These are phyloP conservation scores for Diplodia seriata DNA, from an alignment of 2,329 filamentous ascomycete genomes.

Conservation along the genomic window DNA sequence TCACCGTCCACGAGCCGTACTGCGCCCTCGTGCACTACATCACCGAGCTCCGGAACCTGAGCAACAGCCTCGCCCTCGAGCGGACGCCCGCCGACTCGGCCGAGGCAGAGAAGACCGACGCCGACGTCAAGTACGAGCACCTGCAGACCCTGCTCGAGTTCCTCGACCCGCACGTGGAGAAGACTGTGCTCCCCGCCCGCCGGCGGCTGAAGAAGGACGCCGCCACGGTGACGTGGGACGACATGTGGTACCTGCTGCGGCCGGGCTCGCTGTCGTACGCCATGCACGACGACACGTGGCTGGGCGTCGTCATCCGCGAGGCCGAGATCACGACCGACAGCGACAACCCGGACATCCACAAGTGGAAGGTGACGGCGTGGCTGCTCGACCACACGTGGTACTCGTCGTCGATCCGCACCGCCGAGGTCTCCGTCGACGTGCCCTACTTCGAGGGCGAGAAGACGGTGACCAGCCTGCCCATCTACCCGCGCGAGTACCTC, in stretches of 20 bases:
- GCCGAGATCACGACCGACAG: neutral
- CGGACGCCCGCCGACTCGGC: neutral
- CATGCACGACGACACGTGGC: neutral
- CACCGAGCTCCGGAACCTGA: conserved; percentile 23
- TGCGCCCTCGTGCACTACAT: conserved; percentile 23
- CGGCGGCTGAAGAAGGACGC: conserved; percentile 22
- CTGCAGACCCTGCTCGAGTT: conserved; percentile 21
- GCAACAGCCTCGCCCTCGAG: conserved; percentile 12
- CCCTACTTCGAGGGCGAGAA: conserved; percentile 26
- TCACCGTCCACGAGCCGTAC: conserved; percentile 25
- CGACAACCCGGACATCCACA: neutral
- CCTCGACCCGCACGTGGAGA: conserved; percentile 25
- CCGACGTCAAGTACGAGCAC: conserved; percentile 20
- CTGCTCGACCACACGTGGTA: conserved; percentile 20
- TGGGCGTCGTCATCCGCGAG: conserved; percentile 20
- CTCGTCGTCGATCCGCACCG: neutral
- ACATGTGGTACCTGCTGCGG: conserved; percentile 29
- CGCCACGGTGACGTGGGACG: conserved; percentile 13
- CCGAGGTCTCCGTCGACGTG: conserved; percentile 8
- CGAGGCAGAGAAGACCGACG: conserved; percentile 6
- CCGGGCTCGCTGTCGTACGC: conserved; percentile 20
- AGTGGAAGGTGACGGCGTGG: conserved; percentile 19
- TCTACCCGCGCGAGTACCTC: conserved; percentile 21
- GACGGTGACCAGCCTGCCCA: conserved; percentile 1
- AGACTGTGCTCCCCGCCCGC: conserved; percentile 1